Evolutionary conservation across 106 monocot species (phyloP), one percentile per base, ranked within the genome.

Genomic region (Phalaenopsis aphrodite): DNA sequence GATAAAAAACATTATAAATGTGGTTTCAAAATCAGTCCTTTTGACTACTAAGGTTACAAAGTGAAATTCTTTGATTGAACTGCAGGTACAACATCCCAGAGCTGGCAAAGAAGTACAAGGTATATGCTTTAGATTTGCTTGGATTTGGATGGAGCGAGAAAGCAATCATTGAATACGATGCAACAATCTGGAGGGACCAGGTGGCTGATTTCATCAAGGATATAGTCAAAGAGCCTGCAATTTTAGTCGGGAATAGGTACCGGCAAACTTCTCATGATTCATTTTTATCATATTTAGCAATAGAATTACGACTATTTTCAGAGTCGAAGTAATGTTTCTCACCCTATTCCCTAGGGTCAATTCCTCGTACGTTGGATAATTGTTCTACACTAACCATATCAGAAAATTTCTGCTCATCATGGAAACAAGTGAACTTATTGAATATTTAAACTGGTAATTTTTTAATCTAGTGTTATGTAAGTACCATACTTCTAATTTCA

Each of bases 121-220:
- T 99, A 30, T 99, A 99, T 88, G 98, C 94, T 10, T 18, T 94
- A 41, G 98, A 99, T 81, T 88, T 99, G 87, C 81, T 99, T 46
- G 98, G 98, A 23, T 99, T 94, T 84, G 98, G 98, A 8, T 99
- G 94, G 94, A 99, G 98, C 55, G 98, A 99, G 78, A 99, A 99
- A 78, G 94, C 94, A 58, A 42, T 99, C 9, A 79, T 99, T 48
- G 98, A 99, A 30, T 94, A 99, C 83, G 98, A 99, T 84, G 94
- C 94, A 56, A 83, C 75, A 5, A 77, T 99, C 39, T 99, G 94
- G 98, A 89, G 83, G 78, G 98, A 99, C 64, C 94, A 99, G 79
- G 85, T 99, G 14, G 79, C 91, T 52, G 98, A 99, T 85, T 99
- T 99, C 85, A 78, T 98, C 74, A 85, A 82, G 76, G 92, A 98